Base-by-base conservation (phyloP, 768 basidiomycete genomes). In the Rhodotorula toruloides region DNA sequence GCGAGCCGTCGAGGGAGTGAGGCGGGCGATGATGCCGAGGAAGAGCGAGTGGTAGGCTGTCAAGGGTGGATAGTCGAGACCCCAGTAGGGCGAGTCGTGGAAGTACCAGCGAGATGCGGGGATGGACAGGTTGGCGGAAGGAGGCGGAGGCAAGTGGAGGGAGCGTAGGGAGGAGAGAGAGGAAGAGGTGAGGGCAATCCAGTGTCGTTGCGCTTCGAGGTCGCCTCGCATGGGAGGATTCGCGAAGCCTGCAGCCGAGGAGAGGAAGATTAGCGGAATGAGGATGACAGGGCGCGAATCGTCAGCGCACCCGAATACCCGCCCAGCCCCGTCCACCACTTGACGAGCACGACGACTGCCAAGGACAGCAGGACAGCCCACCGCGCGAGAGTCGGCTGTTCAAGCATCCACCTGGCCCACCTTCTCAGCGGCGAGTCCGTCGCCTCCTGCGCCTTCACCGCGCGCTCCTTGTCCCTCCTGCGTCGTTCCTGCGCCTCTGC, bases 1-100 rank as follows among this genome's bases (percentile, higher is more conserved):
- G 7, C 25, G 21, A 3, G 64, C 53, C 1, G 67, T 56, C 8
- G 42, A 6, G 25, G 63, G 47, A 14, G 37, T 22, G 3, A 58
- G 54, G 22, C 58, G 60, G 19, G 71, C 64, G 46, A 71, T 17
- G 16, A 42, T 12, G 32, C 72, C 74, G 58, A 74, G 58, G 58
- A 73, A 27, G 50, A 65, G 54, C 3, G 76, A 76, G 57, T 76
- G 73, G 49, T 93, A 94, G 5, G 90, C 93, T 5, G 92, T 96
- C 67, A 96, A 74, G 6, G 92, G 92, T 7, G 92, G 92, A 79
- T 97, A 97, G 77, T 97, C 93, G 56, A 97, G 81, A 0, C 90
- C 90, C 93, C 93, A 97, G 74, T 94, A 94, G 42, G 84, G 84
- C 37, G 89, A 81, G 74, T 94, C 89, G 76, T 91, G 89, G 2